Conservation (phyloP, 192 early-diverging fungal species). For the Gamsiella multidivaricata region DNA sequence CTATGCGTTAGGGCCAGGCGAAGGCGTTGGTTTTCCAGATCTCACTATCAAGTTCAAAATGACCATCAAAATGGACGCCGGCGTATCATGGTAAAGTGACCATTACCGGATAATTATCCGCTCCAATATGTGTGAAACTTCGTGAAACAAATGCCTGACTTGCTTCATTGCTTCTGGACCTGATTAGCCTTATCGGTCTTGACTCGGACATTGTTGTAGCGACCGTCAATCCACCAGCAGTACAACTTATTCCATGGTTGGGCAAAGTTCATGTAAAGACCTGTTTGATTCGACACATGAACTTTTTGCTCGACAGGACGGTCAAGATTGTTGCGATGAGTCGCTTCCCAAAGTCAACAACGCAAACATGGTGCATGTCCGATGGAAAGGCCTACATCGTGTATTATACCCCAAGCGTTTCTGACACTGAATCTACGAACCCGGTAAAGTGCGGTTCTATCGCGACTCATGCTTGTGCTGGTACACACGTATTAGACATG, state of each 20-base stretch:
- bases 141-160: too few species aligned
- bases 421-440: slow-evolving; percentile 32
- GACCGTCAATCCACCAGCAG: slow-evolving; percentile 73
- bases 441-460: too few species aligned
- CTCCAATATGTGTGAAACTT: not conserved
- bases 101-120: too few species aligned
- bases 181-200: slow-evolving; percentile 68
- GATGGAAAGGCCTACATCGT: slow-evolving; percentile 76
- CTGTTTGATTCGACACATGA: slow-evolving; percentile 59
- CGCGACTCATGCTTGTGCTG: too few species aligned
- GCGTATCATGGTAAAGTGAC: slow-evolving; percentile 67
- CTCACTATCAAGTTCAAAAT: slow-evolving; percentile 72
- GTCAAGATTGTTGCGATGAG: slow-evolving; percentile 48
- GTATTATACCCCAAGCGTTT: slow-evolving; percentile 50
- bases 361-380: slow-evolving; percentile 53
- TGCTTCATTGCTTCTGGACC: not conserved
- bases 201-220: slow-evolving; percentile 76
- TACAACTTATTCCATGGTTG: slow-evolving; percentile 79
- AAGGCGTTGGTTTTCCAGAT: slow-evolving; percentile 68
- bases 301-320: slow-evolving; percentile 54
- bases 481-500: not conserved
- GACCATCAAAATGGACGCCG: slow-evolving; percentile 82
- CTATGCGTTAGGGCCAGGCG: slow-evolving; percentile 74
- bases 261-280: slow-evolving; percentile 73
- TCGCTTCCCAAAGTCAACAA: slow-evolving; percentile 47